Base-by-base conservation (phyloP, 192 early-diverging fungal genomes). In the Coemansia sp. region DNA sequence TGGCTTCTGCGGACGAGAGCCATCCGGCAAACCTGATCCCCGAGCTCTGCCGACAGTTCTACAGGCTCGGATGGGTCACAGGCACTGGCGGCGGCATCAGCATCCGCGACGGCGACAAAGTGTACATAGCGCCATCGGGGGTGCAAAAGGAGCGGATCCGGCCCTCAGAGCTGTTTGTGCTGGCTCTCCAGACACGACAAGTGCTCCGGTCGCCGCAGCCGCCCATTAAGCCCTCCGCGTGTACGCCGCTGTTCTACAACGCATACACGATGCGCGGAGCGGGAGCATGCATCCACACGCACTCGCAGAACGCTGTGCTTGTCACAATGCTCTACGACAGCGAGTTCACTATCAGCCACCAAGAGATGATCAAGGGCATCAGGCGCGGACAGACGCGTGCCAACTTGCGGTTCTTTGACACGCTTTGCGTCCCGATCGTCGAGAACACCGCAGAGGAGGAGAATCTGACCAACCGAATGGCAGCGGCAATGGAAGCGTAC, bases 341-440 rank as follows among this genome's bases (percentile, higher is more conserved):
- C 8, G 86, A 83, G 50, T 98, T 98, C 80, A 73, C 73, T 13
- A 95, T 98, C 60, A 92, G 93, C 9, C 93, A 97, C 75, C 95
- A 97, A 71, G 96, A 98, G 71, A 98, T 98, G 96, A 98, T 98
- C 82, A 98, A 98, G 82, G 96, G 96, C 7, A 98, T 98, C 55
- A 82, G 90, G 25, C 84, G 86, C 20, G 96, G 94, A 4, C 76
- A 68, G 36, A 79, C 86, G 2, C 84, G 85, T 53, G 69, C 78
- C 17, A 90, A 87, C 71, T 81, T 90, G 29, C 70, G 85, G 22
- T 95, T 92, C 69, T 89, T 88, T 74, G 94, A 96, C 68, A 91
- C 72, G 2, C 80, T 95, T 48, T 83, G 89, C 0, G 92, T 98
- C 6, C 96, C 96, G 1, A 98, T 98, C 70, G 87, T 98, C 33